Evolutionary conservation across 495 filamentous ascomycete genomes (phyloP).

Genomic region (Lepraria neglecta): DNA sequence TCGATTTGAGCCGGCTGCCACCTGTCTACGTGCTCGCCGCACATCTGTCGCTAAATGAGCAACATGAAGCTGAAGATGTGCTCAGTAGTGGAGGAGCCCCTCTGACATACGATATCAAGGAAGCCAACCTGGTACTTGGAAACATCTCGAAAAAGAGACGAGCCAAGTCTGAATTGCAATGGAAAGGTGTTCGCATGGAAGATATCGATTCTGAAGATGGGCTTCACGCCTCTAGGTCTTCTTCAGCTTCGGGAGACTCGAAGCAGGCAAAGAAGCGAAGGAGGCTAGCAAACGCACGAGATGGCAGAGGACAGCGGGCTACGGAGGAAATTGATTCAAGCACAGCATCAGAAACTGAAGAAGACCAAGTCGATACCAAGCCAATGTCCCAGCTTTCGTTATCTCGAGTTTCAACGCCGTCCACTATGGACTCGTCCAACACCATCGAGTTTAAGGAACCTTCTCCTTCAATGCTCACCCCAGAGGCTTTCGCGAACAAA

Average conservation of each 20-base stretch:
- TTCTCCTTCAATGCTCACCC: background rate
- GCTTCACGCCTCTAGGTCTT: slow-evolving; percentile 4
- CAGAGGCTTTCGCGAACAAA: slow-evolving; percentile 27
- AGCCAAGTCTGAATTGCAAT: slow-evolving; percentile 70
- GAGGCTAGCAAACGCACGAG: slow-evolving; percentile 22
- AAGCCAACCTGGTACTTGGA: slow-evolving; percentile 69
- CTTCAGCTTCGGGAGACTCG: background rate
- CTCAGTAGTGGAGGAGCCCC: slow-evolving; percentile 48
- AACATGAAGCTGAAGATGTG: slow-evolving; percentile 56
- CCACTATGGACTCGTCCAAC: background rate
- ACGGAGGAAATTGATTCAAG: slow-evolving; percentile 5
- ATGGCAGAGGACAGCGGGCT: background rate
- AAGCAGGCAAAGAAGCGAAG: slow-evolving; percentile 36
- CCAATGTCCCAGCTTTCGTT: slow-evolving; percentile 22
- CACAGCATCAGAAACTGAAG: slow-evolving; percentile 14
- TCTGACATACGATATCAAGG: slow-evolving; percentile 64
- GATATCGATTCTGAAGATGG: slow-evolving; percentile 31
- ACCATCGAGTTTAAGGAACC: background rate
- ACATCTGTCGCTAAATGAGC: slow-evolving; percentile 55
- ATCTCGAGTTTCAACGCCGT: slow-evolving; percentile 4
- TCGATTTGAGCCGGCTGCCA: slow-evolving; percentile 48
- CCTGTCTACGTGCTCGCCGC: slow-evolving; percentile 68
- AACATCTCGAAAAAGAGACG: slow-evolving; percentile 62
- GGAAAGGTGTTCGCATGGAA: slow-evolving; percentile 56
- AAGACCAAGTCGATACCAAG: slow-evolving; percentile 5